These are phyloP conservation scores for Claviceps humidiphila DNA, from an alignment of 2,329 filamentous ascomycete genomes.

Conservation along the genomic window DNA sequence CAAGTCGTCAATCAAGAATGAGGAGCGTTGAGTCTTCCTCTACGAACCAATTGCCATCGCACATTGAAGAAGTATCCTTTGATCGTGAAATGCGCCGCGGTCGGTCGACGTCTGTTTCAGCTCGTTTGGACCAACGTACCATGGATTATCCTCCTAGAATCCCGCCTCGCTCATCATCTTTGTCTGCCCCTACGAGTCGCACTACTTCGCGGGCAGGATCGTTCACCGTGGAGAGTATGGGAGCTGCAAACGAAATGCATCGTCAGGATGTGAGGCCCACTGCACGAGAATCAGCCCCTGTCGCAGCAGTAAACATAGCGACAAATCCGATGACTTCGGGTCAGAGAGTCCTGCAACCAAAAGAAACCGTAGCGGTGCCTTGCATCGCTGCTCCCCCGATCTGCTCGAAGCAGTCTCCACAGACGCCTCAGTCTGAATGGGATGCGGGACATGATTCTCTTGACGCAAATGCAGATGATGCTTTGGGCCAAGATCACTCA, in stretches of 20 bases:
- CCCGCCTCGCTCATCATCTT: slow-evolving; percentile 43
- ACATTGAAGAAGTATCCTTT: slow-evolving; percentile 29
- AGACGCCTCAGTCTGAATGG: slow-evolving; percentile 1
- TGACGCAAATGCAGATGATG: slow-evolving; percentile 38
- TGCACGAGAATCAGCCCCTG: neutral
- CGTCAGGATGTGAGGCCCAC: slow-evolving; percentile 2
- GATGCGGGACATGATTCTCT: slow-evolving; percentile 14
- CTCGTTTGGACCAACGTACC: slow-evolving; percentile 39
- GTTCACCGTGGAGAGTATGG: slow-evolving; percentile 38
- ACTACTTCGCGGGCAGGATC: slow-evolving; percentile 31
- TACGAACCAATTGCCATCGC: slow-evolving; percentile 28
- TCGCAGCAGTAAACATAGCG: neutral
- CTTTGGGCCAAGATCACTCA: slow-evolving; percentile 38
- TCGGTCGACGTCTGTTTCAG: slow-evolving; percentile 33
- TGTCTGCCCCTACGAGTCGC: slow-evolving; percentile 49
- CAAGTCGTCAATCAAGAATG: slow-evolving; percentile 41
- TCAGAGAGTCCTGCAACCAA: neutral
- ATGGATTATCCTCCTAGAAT: slow-evolving; percentile 48
- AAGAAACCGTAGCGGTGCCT: neutral
- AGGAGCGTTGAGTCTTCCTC: slow-evolving; percentile 37
- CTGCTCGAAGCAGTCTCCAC: neutral
- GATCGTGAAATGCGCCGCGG: slow-evolving; percentile 28
- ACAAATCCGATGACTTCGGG: neutral
- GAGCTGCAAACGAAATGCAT: slow-evolving; percentile 34
- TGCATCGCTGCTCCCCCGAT: neutral